Evolutionary conservation across 768 basidiomycete genomes (phyloP), one percentile per base, ranked within the genome.

Genomic region (Pleurotus giganteus): DNA sequence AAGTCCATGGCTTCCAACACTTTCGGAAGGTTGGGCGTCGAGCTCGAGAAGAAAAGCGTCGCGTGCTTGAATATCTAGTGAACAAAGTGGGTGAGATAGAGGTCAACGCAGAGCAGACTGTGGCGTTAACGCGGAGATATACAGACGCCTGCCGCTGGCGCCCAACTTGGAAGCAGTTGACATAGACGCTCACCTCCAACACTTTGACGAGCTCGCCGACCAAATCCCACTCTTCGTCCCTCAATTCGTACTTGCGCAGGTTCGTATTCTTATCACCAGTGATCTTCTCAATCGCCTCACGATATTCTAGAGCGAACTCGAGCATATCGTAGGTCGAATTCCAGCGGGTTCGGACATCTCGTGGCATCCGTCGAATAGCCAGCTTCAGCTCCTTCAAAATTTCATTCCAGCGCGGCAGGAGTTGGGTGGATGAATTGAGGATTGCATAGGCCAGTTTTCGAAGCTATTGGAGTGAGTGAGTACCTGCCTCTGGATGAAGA

Each of bases 291-390:
- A 69, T 42, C 0, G 58, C 66, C 7, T 13, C 19, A 7, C 59
- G 56, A 46, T 70, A 67, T 13, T 59, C n/a, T 8, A 66, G 11
- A 0, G 66, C 64, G 41, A 63, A 63, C 5, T 7, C 23, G 0
- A 71, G 54, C 71, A 75, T 72, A 46, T 71, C 56, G 46, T 57
- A 73, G 1, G 64, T 67, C 0, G 66, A 74, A 47, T 73, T 74
- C 73, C 71, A 74, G 0, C 65, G 58, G 0, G 71, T 74, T 0
- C 36, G 13, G 1, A 75, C 70, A 54, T 75, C 69, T 0, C 66
- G 63, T 3, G 69, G 73, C 47, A 74, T 67, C 15, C 61, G 53
- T 3, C 60, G n/a, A 0, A 2, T 31, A 1, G 24, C 34, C 8
- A 67, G 17, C 1, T 58, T 41, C 19, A 57, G 49, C 2, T 57